Base-by-base conservation (phyloP, 2,329 filamentous ascomycete species). In the Scorias spongiosa region DNA sequence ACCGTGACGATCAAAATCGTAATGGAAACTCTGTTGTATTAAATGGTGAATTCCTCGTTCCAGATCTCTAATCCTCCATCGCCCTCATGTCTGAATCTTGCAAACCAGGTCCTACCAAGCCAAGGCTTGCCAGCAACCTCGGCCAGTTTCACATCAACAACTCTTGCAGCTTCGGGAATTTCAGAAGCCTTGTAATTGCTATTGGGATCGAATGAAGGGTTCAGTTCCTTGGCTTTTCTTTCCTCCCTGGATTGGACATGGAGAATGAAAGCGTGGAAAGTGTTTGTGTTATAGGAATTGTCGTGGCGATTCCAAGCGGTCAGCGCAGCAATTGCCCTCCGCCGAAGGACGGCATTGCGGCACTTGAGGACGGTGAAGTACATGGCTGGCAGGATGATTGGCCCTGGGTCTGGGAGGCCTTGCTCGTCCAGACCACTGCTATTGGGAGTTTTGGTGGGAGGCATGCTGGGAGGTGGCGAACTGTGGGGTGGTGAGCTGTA, bases 261-360 rank as follows among this genome's bases (percentile, higher is more conserved):
- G 3, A 12, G 32, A 15, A 15, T 15, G 32, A 36, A 36, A 15
- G 32, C 32, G 15, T 36, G 32, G 11, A 36, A 36, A 9, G 32
- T 15, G 12, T 12, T 36, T 15, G 11, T 36, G 9, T 36, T 36
- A 9, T 36, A 36, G 12, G 32, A 15, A 15, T 12, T 15, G 32
- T 36, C 32, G 15, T 36, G 15, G 12, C 32, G 32, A 9, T 36
- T 36, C 12, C 11, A 12, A 5, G 32, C 32, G 32, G 32, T 12
- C 15, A 49, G 20, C 9, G 48, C 26, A 10, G 29, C 20, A 28
- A 48, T 43, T 3, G 36, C 42, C 12, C 42, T 44, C n/a, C 43
- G 45, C 14, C 47, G 42, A 29, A 49, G 40, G 12, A 26, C 14
- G 10, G 42, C 40, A 15, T 44, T 42, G 37, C 46, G 46, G 29